phyloP scores from a whole-genome alignment of 73 alveolate genomes.

The Tetrahymena thermophila region DNA sequence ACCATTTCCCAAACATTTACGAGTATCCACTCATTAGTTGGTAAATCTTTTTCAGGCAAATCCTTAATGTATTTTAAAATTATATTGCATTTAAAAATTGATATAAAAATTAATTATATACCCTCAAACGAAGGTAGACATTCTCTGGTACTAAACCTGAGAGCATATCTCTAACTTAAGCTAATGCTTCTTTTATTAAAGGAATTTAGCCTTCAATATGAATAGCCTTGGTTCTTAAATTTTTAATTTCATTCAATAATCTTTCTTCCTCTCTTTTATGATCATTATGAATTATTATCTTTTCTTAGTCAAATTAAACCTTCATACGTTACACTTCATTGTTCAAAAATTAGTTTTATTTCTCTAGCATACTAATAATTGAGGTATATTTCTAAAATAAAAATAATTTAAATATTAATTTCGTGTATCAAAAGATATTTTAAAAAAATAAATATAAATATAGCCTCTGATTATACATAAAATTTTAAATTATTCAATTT shows the following conservation, averaged over 20 bases:
- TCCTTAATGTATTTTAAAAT: neutral
- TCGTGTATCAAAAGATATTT: neutral
- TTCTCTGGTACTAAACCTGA: conserved; percentile 43
- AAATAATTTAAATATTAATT: neutral
- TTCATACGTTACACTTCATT: conserved; percentile 14
- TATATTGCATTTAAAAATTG: too few species aligned
- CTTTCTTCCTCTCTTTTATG: conserved; percentile 32
- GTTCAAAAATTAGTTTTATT: conserved; percentile 20
- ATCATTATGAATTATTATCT: conserved; percentile 1
- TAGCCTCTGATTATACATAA: neutral
- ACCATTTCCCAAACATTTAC: conserved; percentile 52
- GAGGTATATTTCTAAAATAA: conserved; percentile 25
- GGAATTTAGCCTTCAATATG: conserved; percentile 22
- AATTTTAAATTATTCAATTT: neutral
- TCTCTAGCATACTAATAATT: conserved; percentile 22
- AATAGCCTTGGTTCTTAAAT: conserved; percentile 9
- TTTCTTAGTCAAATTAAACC: conserved; percentile 26
- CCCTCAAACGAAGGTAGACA: conserved; percentile 28
- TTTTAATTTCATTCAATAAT: conserved; percentile 29
- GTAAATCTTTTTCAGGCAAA: conserved; percentile 44
- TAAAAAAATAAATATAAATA: neutral
- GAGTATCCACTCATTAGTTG: conserved; percentile 45
- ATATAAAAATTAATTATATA: neutral
- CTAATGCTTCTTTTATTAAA: conserved; percentile 36
- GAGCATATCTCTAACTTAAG: conserved; percentile 40